These are phyloP conservation scores for Boletus reticulatus DNA, from an alignment of 768 basidiomycete genomes.

Conservation along the genomic window DNA sequence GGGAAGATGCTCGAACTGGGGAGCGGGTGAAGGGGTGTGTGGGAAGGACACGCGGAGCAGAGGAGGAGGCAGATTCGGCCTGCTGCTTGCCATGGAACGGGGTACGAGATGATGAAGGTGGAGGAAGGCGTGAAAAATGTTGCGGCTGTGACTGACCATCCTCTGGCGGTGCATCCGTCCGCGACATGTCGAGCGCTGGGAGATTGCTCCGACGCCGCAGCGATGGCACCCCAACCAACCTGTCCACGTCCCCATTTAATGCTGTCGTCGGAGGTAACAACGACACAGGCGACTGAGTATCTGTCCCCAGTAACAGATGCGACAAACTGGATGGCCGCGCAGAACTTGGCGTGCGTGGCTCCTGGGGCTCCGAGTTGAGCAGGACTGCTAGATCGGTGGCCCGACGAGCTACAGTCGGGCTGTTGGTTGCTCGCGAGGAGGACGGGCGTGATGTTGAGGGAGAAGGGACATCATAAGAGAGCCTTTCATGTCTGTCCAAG, in stretches of 20 bases:
- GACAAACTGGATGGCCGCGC: conserved; percentile 45
- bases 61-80: conserved; percentile 23
- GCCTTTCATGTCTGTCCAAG: conserved; percentile 26
- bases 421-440: conserved; percentile 34
- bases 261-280: conserved; percentile 9
- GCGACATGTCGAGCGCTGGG: conserved; percentile 33
- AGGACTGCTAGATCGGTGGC: conserved; percentile 78
- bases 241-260: conserved; percentile 27
- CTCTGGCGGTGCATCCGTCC: conserved; percentile 22
- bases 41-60: conserved; percentile 24
- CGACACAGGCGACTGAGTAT: conserved; percentile 23
- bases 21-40: conserved; percentile 30
- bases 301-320: conserved; percentile 35
- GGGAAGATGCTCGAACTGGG: conserved; percentile 27
- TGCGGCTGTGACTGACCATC: conserved; percentile 20
- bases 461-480: conserved; percentile 33
- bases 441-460: conserved; percentile 38
- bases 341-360: conserved; percentile 35
- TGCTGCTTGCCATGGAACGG: conserved; percentile 20
- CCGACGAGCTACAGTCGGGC: conserved; percentile 53
- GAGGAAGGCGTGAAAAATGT: conserved; percentile 26
- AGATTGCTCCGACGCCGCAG: conserved; percentile 32
- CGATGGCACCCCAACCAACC: conserved; percentile 21
- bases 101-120: conserved; percentile 18
- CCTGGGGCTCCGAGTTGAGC: conserved; percentile 60